Base-by-base conservation (phyloP, 805 yeast genomes). In the Candida sphagnicola region DNA sequence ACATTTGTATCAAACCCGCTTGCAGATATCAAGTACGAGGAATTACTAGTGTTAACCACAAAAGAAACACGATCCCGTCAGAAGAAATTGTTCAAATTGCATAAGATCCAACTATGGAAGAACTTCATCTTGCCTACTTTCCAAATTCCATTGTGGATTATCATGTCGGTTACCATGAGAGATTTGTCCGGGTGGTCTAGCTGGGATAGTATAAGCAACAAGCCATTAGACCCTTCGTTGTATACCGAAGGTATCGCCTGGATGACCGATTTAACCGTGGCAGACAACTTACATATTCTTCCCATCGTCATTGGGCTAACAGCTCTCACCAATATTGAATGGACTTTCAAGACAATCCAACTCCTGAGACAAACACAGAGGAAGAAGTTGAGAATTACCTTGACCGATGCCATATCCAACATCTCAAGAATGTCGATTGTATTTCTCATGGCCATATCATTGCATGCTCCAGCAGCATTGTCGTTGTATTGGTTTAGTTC, bases 401-500 rank as follows among this genome's bases (percentile, higher is more conserved):
- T 78, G 4, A 69, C 77, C 35, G 85, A 80, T 49, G 74, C 87
- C 2, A 53, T 90, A 25, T 72, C 85, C 39, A 87, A 80, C 44
- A 53, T 85, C 2, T 77, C 95, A 2, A 70, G 96, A 50, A 69
- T 86, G 46, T 79, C 91, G 16, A 78, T 85, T 37, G 78, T 89
- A 1, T 78, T 86, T 46, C 68, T 91, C 61, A 87, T 88, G 83
- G 89, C 88, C 4, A 68, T 89, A 14, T 72, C 95, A 0, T 77
- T 89, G 29, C 93, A 89, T 51, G 95, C 95, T 0, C 95, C 98
- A 0, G 67, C 82, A 19, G 87, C 95, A 0, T 63, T 90, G 25
- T 77, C 83, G 0, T 56, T 88, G n/a, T 91, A 90, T 61, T 91
- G 98, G 99, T 72, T 87, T 21, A 79, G 91, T 33, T 88, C 96